phyloP scores from a whole-genome alignment of 1,284 basidiomycete species.

The Cerioporus squamosus region DNA sequence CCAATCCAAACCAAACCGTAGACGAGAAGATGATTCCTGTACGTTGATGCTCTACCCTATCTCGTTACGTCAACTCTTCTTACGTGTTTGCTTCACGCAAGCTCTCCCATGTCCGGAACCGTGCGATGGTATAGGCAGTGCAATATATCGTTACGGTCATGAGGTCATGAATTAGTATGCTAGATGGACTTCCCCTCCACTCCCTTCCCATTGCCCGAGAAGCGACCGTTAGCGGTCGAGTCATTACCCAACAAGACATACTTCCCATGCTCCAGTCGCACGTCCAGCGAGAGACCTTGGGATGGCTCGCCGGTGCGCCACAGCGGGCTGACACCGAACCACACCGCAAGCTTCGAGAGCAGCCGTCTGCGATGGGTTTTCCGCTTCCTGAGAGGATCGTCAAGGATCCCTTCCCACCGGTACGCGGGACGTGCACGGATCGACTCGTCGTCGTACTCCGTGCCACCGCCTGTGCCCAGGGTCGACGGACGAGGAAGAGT shows the following conservation, averaged over 20 bases:
- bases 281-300: slow-evolving; percentile 62
- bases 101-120: background rate
- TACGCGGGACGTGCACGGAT: slow-evolving; percentile 66
- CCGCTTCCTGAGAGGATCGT: slow-evolving; percentile 50
- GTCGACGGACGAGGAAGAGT: slow-evolving; percentile 55
- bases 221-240: background rate
- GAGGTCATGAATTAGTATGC: slow-evolving; percentile 10
- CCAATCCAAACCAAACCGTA: background rate
- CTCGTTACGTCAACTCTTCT: background rate
- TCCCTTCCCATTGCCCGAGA: background rate
- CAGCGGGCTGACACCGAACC: slow-evolving; percentile 67
- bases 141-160: slow-evolving; percentile 3
- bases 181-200: slow-evolving; percentile 7
- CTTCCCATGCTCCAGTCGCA: slow-evolving; percentile 55
- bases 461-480: slow-evolving; percentile 72
- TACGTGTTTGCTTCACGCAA: background rate
- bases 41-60: background rate
- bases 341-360: slow-evolving; percentile 61
- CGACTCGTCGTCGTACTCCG: slow-evolving; percentile 66
- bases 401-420: slow-evolving; percentile 75
- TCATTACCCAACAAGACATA: slow-evolving; percentile 50
- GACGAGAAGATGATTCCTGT: background rate
- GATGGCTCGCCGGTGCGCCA: slow-evolving; percentile 57
- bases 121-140: slow-evolving; percentile 6
- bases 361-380: slow-evolving; percentile 43